Evolutionary conservation across 306 rosid genomes (phyloP).

Genomic region (Carpinus viminea): DNA sequence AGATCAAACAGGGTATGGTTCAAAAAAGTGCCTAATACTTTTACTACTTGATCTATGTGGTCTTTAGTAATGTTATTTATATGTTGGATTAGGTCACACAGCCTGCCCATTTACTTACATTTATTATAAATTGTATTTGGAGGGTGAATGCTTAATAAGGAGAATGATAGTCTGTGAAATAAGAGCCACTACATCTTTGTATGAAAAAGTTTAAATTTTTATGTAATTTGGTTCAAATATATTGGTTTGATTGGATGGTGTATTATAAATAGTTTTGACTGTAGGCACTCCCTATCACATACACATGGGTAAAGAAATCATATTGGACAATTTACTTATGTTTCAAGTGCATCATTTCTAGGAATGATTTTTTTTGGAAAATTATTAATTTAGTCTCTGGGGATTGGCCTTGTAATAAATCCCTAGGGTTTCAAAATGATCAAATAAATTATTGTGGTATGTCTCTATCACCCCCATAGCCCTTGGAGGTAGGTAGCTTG

Average conservation of each 20-base stretch:
- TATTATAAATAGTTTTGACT: neutral
- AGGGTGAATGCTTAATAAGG: too few relatives aligned
- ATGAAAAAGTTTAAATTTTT: neutral
- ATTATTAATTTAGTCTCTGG: too few relatives aligned
- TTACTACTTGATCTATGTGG: slow-evolving; percentile 11
- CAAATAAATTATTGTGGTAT: too few relatives aligned
- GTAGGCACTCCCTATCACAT: neutral
- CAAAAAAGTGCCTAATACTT: slow-evolving; percentile 20
- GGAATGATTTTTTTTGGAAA: neutral
- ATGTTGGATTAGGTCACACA: too few relatives aligned
- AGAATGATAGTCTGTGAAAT: neutral
- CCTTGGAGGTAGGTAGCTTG: too few relatives aligned
- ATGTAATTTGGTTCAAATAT: neutral
- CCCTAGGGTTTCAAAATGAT: too few relatives aligned
- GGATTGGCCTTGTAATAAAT: too few relatives aligned
- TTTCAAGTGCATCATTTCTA: neutral
- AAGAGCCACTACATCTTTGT: neutral
- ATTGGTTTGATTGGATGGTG: neutral
- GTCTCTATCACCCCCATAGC: too few relatives aligned
- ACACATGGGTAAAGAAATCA: neutral
- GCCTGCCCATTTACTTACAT: too few relatives aligned
- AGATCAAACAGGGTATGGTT: slow-evolving; percentile 73
- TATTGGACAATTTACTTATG: neutral
- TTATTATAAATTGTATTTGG: too few relatives aligned
- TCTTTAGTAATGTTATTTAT: slow-evolving; percentile 13